These are phyloP conservation scores for Trametes meyenii DNA, from an alignment of 768 basidiomycete genomes.

Conservation along the genomic window DNA sequence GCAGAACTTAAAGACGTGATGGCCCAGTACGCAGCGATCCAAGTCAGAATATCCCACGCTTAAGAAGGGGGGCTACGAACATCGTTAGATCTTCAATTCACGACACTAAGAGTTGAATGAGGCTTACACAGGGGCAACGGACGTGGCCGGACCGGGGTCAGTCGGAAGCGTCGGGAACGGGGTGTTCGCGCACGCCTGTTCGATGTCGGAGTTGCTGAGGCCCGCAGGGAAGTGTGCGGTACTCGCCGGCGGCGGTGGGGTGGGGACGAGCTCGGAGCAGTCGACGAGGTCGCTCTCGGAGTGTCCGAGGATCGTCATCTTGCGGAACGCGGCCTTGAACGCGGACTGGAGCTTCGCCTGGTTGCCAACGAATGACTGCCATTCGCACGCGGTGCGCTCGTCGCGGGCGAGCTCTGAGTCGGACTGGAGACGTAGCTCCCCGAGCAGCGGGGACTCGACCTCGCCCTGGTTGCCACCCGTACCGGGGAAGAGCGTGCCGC, in stretches of 20 bases:
- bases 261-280: constrained; percentile 26
- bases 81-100: neutral
- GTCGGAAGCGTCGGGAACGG: constrained; percentile 29
- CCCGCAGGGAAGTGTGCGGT: constrained; percentile 31
- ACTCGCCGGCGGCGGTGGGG: constrained; percentile 17
- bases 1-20: neutral
- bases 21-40: too few relatives aligned
- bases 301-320: constrained; percentile 37
- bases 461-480: constrained; percentile 35
- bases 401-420: constrained; percentile 38
- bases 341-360: constrained; percentile 31
- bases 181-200: constrained; percentile 29
- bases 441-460: constrained; percentile 34
- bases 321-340: constrained; percentile 35
- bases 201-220: constrained; percentile 27
- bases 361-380: constrained; percentile 38
- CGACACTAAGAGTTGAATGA: too few relatives aligned
- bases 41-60: neutral
- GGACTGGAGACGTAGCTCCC: constrained; percentile 41
- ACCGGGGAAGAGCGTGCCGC: constrained; percentile 35
- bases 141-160: constrained; percentile 36
- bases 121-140: constrained; percentile 38
- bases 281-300: constrained; percentile 18
- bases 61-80: constrained; percentile 15
- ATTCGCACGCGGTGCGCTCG: constrained; percentile 38